Evolutionary conservation across 768 basidiomycete species (phyloP), one percentile per base, ranked within the genome.

Genomic region (Tylopilus cervinicoccineus): DNA sequence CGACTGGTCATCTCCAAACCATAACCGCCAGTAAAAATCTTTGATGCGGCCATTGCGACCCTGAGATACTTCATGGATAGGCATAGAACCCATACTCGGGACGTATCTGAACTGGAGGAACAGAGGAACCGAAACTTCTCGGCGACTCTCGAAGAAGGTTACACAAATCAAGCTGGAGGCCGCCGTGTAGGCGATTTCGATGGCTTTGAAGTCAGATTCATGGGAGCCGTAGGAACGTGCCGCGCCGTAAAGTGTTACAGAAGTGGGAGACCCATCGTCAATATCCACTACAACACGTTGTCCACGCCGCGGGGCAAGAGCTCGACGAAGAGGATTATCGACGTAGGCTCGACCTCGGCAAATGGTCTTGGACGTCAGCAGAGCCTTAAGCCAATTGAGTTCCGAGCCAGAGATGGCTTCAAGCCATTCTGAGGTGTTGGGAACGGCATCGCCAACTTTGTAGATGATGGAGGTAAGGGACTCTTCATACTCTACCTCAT

Each of bases 1-100:
- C 2, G 66, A 66, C 57, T 86, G 79, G 52, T 88, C 74, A 61
- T 93, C 92, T 31, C 96, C 93, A 65, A 93, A 95, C 96, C 96
- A 98, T 28, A 98, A 71, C 65, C 85, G 85, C 96, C 96, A 99
- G 75, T 99, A 99, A 66, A 98, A 98, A 58, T 88, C 81, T 72
- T 96, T 98, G 73, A 98, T 94, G 52, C 88, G 82, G 46, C 75
- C 75, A 72, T 95, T 98, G 57, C 94, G 84, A 51, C 79, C 88
- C 9, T 78, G 76, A 5, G 83, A 79, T 48, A 95, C 71, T 66
- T 98, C 96, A 61, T 95, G 94, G 56, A 99, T 93, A 20, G 96
- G 93, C 2, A 88, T 86, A 53, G 78, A 96, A 34, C 91, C 92
- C 71, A 84, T 84, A 7, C 87, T 82, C 6, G 94, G 93, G 58